Evolutionary conservation across 208 protist genomes (phyloP).

Genomic region (Porcisia deanei): DNA sequence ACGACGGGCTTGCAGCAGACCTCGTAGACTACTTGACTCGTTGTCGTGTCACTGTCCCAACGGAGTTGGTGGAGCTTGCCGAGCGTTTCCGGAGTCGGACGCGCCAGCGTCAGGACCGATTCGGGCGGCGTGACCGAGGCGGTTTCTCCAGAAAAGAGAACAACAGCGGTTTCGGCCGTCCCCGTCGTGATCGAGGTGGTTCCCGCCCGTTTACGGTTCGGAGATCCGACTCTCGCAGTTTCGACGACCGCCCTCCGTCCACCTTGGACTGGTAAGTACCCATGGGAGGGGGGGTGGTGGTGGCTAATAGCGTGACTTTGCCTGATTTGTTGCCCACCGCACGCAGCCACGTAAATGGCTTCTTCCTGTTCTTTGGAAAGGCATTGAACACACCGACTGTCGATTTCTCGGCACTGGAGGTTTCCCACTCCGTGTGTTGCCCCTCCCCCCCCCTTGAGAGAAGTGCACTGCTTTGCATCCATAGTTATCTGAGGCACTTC

Average conservation of each 20-base stretch:
- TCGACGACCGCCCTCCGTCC: background rate
- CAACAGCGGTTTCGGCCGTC: background rate
- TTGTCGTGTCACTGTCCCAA: constrained; percentile 61
- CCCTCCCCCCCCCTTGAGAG: background rate
- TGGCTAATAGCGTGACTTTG: background rate
- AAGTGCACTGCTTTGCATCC: background rate
- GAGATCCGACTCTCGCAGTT: background rate
- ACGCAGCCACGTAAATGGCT: background rate
- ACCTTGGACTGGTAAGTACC: constrained; percentile 8
- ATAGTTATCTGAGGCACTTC: background rate
- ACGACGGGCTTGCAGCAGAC: constrained; percentile 57
- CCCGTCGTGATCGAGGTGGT: constrained; percentile 1
- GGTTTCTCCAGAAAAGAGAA: constrained; percentile 8
- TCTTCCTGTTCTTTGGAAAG: background rate
- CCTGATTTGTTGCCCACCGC: background rate
- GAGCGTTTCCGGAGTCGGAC: constrained; percentile 25
- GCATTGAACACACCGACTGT: background rate
- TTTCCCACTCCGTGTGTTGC: background rate
- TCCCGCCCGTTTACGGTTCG: background rate
- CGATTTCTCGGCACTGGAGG: background rate
- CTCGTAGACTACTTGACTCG: constrained; percentile 74
- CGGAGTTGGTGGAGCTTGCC: constrained; percentile 49
- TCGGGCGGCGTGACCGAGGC: background rate
- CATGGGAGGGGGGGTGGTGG: background rate
- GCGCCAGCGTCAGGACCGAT: background rate